A percentile compares a stretch with the other conserved stretches of the same genome.
phyloP scores from a whole-genome alignment of 176 grass and related monocot species.

The Saccharum officinarum region DNA sequence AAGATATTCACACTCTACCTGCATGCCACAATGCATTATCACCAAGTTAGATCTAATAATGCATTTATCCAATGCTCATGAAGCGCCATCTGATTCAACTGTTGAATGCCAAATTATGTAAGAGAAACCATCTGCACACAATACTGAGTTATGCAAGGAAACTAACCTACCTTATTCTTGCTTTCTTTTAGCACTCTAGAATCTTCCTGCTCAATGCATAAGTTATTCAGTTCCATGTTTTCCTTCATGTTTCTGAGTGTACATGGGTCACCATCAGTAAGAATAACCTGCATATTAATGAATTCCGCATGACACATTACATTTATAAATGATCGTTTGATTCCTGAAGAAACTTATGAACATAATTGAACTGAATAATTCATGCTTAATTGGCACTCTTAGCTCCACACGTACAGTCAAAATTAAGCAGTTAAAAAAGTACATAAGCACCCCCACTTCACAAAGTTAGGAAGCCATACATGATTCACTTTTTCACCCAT shows the following conservation, averaged over 20 bases:
- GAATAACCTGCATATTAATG: conserved; percentile 66
- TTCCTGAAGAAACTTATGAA: not conserved
- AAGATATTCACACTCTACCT: conserved; percentile 89
- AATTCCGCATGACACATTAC: not conserved
- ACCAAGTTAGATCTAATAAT: not conserved
- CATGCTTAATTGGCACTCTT: not conserved
- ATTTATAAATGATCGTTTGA: not conserved
- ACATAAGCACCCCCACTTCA: too few relatives aligned
- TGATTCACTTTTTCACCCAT: not conserved
- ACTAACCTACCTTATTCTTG: conserved; percentile 40
- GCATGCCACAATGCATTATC: conserved; percentile 3
- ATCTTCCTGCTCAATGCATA: conserved; percentile 26
- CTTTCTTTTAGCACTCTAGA: not conserved
- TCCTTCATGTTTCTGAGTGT: conserved; percentile 80
- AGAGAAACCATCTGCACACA: not conserved
- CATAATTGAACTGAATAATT: not conserved
- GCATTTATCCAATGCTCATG: conserved; percentile 11
- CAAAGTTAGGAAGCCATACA: not conserved
- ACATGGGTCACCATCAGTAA: conserved; percentile 80
- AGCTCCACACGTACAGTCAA: too few relatives aligned
- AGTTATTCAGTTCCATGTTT: conserved; percentile 74
- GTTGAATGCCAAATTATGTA: not conserved
- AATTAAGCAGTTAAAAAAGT: too few relatives aligned
- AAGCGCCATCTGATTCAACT: not conserved
- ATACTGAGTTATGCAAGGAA: not conserved